These are phyloP conservation scores for Dictyostelium discoideum DNA, from an alignment of 78 protist genomes.

Conservation along the genomic window DNA sequence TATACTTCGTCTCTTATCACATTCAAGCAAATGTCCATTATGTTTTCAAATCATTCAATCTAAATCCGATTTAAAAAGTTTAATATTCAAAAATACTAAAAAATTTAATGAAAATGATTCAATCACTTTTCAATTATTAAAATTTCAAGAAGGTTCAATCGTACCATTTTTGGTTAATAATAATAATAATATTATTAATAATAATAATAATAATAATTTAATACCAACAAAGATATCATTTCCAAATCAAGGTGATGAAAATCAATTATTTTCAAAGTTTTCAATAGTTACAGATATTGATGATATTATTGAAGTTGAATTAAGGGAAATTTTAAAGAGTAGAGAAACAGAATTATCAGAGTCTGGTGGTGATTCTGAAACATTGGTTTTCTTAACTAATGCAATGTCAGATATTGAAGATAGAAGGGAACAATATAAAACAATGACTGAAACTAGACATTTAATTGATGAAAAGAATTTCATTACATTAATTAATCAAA, in stretches of 20 bases:
- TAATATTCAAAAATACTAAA: neutral
- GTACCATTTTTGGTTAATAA: neutral
- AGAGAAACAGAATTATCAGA: slow-evolving; percentile 5
- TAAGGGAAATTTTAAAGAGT: neutral
- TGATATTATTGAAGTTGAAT: neutral
- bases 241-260: slow-evolving; percentile 17
- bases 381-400: neutral
- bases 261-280: slow-evolving; percentile 30
- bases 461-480: neutral
- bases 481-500: neutral
- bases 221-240: slow-evolving; percentile 22
- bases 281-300: slow-evolving; percentile 22
- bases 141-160: slow-evolving; percentile 19
- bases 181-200: neutral
- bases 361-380: slow-evolving; percentile 19
- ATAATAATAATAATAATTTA: neutral
- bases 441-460: slow-evolving; percentile 17
- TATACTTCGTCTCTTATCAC: slow-evolving; percentile 33
- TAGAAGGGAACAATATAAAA: neutral
- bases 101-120: slow-evolving; percentile 8
- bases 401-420: slow-evolving; percentile 13
- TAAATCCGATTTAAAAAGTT: slow-evolving; percentile 51
- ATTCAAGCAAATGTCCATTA: slow-evolving; percentile 55
- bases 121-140: slow-evolving; percentile 8
- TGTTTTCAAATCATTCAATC: slow-evolving; percentile 30